Evolutionary conservation across 164 flowering plant species (phyloP).

Genomic region (Saururus chinensis): DNA sequence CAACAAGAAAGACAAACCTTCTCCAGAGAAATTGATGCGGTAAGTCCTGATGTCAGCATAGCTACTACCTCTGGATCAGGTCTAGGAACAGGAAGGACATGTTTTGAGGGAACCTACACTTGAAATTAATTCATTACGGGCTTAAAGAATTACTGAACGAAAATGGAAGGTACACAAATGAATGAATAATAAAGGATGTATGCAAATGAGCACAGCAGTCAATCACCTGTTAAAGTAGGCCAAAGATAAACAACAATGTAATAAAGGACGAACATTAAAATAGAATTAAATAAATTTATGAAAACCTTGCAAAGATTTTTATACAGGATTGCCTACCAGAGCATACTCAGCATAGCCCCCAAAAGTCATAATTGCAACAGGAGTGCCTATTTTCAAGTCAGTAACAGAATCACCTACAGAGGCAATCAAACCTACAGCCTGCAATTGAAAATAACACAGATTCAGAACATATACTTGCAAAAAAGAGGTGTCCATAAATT

Average conservation of each 20-base stretch:
- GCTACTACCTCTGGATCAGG: constrained; percentile 99
- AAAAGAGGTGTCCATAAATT: no score
- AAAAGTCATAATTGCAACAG: constrained; percentile 87
- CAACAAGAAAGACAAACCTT: constrained; percentile 37
- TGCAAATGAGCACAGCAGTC: neutral
- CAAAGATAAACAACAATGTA: neutral
- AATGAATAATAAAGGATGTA: neutral
- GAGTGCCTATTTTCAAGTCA: constrained; percentile 59
- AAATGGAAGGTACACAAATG: neutral
- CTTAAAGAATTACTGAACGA: neutral
- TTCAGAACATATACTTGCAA: neutral
- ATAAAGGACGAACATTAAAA: neutral
- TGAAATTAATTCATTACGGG: neutral
- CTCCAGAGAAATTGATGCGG: constrained; percentile 90
- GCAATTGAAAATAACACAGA: constrained; percentile 8
- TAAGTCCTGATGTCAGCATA: constrained; percentile 97
- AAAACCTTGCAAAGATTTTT: constrained; percentile 1
- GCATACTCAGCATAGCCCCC: constrained; percentile 84
- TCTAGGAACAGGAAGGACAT: constrained; percentile 67
- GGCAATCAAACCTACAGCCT: constrained; percentile 95
- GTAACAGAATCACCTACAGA: constrained; percentile 74
- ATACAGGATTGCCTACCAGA: constrained; percentile 30
- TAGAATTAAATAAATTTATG: no score
- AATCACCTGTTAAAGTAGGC: neutral
- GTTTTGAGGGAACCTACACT: constrained; percentile 68